Conservation (phyloP, 2,329 filamentous ascomycete species). For the Neurospora sp. region DNA sequence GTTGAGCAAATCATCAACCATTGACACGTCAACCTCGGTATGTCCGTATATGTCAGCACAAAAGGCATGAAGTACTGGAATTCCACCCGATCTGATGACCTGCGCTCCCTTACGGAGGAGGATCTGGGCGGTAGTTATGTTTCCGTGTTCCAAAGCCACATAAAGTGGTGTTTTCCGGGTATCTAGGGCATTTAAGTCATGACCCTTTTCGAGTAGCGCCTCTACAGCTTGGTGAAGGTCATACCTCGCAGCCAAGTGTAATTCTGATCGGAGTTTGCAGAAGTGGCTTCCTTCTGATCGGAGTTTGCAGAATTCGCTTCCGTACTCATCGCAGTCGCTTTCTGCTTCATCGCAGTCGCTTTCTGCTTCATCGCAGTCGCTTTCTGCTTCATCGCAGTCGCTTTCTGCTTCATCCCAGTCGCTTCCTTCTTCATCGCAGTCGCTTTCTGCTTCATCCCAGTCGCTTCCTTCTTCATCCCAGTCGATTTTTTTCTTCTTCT, state of each 20-base stretch:
- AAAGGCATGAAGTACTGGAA: not conserved
- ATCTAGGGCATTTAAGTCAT: not conserved
- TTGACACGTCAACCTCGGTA: not conserved
- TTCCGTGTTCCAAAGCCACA: not conserved
- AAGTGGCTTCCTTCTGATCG: no score
- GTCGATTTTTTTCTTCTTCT: no score
- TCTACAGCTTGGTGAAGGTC: not conserved
- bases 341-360: no score
- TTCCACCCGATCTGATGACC: not conserved
- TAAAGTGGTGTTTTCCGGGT: not conserved
- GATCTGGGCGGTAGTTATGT: not conserved
- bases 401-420: no score
- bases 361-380: no score
- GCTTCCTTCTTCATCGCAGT: no score
- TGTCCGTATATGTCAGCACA: fast-evolving
- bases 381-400: no score
- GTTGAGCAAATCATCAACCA: not conserved
- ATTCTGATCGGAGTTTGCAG: not conserved
- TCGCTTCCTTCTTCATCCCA: no score
- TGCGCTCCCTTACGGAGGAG: not conserved
- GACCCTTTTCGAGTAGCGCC: not conserved
- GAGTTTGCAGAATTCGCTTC: no score
- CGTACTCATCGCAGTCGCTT: no score
- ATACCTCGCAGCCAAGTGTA: slow-evolving; percentile 2
- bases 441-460: no score